Evolutionary conservation across 495 filamentous ascomycete genomes (phyloP).

Genomic region (Aspergillus coremiiformis): DNA sequence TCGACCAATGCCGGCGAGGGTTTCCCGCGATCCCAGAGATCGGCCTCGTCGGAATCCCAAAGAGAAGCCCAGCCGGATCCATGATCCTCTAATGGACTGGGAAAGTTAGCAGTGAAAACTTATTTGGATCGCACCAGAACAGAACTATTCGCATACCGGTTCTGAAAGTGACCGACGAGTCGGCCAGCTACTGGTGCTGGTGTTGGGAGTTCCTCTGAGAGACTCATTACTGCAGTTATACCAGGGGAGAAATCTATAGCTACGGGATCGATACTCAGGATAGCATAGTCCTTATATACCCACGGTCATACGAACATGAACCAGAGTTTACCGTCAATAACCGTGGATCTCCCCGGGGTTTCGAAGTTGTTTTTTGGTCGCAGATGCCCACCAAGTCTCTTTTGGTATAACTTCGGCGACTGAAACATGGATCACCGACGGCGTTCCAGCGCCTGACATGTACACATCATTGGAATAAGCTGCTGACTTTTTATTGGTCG

Average conservation of each 20-base stretch:
- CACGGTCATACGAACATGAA: not conserved
- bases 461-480: no score
- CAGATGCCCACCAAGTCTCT: no score
- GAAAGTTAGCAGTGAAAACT: not conserved
- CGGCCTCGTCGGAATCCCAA: constrained; percentile 29
- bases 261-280: no score
- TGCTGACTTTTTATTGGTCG: not conserved
- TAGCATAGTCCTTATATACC: not conserved
- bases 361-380: not conserved
- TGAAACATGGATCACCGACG: not conserved
- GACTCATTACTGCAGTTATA: not conserved
- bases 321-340: not conserved
- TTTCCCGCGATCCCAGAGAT: constrained; percentile 38
- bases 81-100: constrained; percentile 8
- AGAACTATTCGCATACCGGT: not conserved
- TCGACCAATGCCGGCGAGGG: constrained; percentile 39
- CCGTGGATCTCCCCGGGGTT: not conserved
- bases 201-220: not conserved
- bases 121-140: not conserved
- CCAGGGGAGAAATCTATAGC: no score
- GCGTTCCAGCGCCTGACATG: not conserved
- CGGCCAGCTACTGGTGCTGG: not conserved
- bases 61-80: constrained; percentile 28
- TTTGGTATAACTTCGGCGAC: not conserved
- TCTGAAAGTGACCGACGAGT: not conserved